Evolutionary conservation across 306 rosid genomes (phyloP).

Genomic region (Lagenaria siceraria): DNA sequence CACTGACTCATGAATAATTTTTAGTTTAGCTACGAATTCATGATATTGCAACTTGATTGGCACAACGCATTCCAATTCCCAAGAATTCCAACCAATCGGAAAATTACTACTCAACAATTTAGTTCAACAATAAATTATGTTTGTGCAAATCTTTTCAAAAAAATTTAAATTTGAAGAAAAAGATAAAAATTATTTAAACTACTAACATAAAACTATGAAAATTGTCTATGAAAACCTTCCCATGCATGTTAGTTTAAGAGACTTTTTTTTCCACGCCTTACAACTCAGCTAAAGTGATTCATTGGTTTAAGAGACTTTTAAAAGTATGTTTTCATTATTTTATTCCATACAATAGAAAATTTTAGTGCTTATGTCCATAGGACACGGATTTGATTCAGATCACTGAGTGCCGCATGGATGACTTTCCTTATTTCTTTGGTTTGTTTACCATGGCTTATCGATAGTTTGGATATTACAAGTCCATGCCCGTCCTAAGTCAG

Average conservation of each 20-base stretch:
- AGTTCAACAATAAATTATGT: not conserved
- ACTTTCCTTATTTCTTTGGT: not conserved
- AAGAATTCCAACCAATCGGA: not conserved
- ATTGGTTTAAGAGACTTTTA: not conserved
- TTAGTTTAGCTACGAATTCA: not conserved
- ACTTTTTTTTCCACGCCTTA: not conserved
- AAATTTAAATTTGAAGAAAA: not conserved
- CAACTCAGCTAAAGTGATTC: not conserved
- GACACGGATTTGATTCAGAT: not conserved
- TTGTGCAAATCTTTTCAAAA: not conserved
- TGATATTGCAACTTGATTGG: not conserved
- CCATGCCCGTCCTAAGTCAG: not conserved
- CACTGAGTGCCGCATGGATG: not conserved
- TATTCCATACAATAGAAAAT: not conserved
- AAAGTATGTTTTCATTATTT: not conserved
- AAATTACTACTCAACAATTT: not conserved
- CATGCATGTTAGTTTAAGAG: not conserved
- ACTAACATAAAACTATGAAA: not conserved
- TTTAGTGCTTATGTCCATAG: not conserved
- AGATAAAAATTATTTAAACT: not conserved
- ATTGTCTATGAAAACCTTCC: not conserved
- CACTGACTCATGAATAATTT: conserved; percentile 6
- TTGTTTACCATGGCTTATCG: not conserved
- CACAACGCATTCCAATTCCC: not conserved
- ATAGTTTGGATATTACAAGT: not conserved